A percentile compares a stretch with the other conserved stretches of the same genome.
phyloP scores from a whole-genome alignment of 164 flowering plant genomes.

The Dillenia turbinata region DNA sequence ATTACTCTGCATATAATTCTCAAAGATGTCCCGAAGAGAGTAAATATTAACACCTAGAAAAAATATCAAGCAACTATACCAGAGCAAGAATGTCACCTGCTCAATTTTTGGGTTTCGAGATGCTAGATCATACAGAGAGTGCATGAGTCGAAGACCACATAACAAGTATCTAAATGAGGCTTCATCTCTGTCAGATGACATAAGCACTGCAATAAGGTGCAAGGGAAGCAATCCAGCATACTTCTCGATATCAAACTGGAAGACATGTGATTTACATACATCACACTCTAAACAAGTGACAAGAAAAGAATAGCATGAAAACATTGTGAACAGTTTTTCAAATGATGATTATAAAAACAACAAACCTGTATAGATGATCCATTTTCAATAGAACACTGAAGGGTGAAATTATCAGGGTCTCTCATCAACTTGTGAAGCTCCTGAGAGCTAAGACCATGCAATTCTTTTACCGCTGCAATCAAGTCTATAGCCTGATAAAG shows the following conservation, averaged over 20 bases:
- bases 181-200: constrained; percentile 53
- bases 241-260: constrained; percentile 81
- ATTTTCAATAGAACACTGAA: constrained; percentile 33
- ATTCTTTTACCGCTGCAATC: constrained; percentile 57
- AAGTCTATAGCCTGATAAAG: constrained; percentile 67
- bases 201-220: constrained; percentile 77
- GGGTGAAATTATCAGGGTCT: constrained; percentile 57
- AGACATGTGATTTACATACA: constrained; percentile 2
- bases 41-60: not conserved
- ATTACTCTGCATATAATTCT: too few relatives aligned
- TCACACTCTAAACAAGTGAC: constrained; percentile 1
- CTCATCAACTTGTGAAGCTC: constrained; percentile 64
- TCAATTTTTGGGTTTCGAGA: constrained; percentile 69
- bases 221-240: constrained; percentile 68
- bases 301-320: constrained; percentile 1
- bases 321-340: not conserved
- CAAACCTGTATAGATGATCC: constrained; percentile 60
- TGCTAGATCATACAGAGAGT: constrained; percentile 71
- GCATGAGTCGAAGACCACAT: constrained; percentile 68
- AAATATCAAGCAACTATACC: not conserved
- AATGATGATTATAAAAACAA: not conserved
- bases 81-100: constrained; percentile 46
- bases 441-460: constrained; percentile 60
- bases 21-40: too few relatives aligned
- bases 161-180: constrained; percentile 50